phyloP scores from a whole-genome alignment of 1,284 basidiomycete species.

The Melampsora larici-populina region DNA sequence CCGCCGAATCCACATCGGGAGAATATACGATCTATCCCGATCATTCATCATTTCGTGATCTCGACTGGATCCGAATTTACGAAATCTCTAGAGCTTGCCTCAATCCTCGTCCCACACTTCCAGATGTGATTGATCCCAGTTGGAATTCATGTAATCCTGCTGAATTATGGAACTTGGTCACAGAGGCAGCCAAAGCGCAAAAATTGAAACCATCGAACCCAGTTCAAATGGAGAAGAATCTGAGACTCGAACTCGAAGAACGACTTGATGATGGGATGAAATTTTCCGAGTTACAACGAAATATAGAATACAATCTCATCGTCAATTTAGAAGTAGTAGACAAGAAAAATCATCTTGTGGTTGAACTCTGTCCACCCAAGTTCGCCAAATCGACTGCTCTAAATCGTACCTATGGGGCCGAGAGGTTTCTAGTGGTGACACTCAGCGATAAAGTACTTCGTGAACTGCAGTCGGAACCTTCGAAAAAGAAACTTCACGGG shows the following conservation, averaged over 20 bases:
- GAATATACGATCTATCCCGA: not conserved
- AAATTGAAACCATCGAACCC: not conserved
- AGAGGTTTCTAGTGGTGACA: constrained; percentile 10
- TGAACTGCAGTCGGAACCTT: not conserved
- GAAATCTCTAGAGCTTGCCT: not conserved
- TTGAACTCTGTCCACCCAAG: not conserved
- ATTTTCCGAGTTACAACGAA: not conserved
- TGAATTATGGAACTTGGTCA: not conserved
- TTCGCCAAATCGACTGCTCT: constrained; percentile 7
- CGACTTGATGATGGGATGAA: not conserved
- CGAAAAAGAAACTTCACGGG: not conserved
- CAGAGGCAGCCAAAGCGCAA: not conserved
- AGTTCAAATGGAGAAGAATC: not conserved
- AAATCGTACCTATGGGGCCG: constrained; percentile 15
- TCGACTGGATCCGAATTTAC: not conserved
- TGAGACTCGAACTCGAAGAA: not conserved
- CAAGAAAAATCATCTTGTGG: not conserved
- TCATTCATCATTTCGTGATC: not conserved
- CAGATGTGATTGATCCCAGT: not conserved
- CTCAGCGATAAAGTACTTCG: constrained; percentile 9
- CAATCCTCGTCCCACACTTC: not conserved
- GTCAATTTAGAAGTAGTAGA: not conserved
- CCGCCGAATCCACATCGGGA: not conserved
- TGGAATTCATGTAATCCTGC: not conserved
- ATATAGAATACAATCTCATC: not conserved